A percentile compares a stretch with the other conserved stretches of the same genome.
Conservation (phyloP, 1,139 yeast genomes). For the Lodderomyces parapsilosis region DNA sequence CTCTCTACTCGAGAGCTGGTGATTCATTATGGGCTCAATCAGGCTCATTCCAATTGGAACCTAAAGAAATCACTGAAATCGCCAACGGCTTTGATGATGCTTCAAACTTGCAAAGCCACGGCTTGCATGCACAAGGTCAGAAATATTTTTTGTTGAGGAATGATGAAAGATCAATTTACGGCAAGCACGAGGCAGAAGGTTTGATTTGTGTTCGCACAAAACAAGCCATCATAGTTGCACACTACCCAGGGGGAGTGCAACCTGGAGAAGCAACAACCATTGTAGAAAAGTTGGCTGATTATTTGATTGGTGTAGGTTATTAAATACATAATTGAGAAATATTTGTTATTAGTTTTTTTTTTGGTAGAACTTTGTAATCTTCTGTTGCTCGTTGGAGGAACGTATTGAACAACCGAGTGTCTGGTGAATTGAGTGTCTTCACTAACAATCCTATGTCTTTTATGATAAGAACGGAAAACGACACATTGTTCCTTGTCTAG, state of each 20-base stretch:
- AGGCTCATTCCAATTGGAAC: slow-evolving; percentile 63
- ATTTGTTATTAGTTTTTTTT: too few relatives aligned
- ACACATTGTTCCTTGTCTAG: too few relatives aligned
- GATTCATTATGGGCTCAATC: slow-evolving; percentile 94
- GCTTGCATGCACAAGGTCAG: slow-evolving; percentile 80
- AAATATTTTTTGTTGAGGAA: slow-evolving; percentile 89
- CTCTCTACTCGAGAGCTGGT: slow-evolving; percentile 91
- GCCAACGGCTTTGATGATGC: slow-evolving; percentile 84
- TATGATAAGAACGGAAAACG: too few relatives aligned
- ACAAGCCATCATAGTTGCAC: slow-evolving; percentile 91
- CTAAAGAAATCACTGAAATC: slow-evolving; percentile 69
- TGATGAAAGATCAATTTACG: slow-evolving; percentile 91
- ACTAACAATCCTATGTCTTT: too few relatives aligned
- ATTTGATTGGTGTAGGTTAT: slow-evolving; percentile 83
- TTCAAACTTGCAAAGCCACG: slow-evolving; percentile 73
- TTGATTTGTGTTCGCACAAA: slow-evolving; percentile 88
- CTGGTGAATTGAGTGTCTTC: too few relatives aligned
- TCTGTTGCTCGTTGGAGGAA: not conserved
- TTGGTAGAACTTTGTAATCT: too few relatives aligned
- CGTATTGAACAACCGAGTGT: too few relatives aligned
- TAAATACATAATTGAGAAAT: slow-evolving; percentile 34
- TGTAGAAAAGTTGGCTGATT: slow-evolving; percentile 94
- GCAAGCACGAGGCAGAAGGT: slow-evolving; percentile 87
- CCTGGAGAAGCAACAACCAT: slow-evolving; percentile 95
- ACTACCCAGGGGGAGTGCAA: slow-evolving; percentile 85